Conservation (phyloP, 208 protist species). For the Acanthamoeba lenticulata region DNA sequence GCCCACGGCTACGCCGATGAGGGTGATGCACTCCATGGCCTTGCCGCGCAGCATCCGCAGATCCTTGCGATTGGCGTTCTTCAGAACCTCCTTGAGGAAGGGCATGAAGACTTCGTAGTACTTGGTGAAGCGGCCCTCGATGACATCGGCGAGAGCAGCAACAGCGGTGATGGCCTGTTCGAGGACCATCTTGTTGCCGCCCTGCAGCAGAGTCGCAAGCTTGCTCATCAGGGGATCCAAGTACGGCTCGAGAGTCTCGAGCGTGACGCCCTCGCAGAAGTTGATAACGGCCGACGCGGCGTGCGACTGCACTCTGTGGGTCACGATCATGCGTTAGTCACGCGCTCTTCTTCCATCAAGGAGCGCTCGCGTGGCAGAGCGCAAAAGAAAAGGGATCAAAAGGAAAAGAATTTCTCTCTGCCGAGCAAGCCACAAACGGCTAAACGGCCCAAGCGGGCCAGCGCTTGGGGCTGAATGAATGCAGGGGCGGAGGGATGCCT, state of each 20-base stretch:
- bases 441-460: no score
- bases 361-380: no score
- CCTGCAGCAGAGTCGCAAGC: slow-evolving; percentile 77
- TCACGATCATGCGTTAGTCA: not conserved
- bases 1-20: slow-evolving; percentile 90
- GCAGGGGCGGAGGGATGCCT: slow-evolving; percentile 18
- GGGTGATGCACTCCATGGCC: slow-evolving; percentile 90
- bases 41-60: slow-evolving; percentile 86
- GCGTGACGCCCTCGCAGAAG: slow-evolving; percentile 85
- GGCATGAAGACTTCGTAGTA: slow-evolving; percentile 91
- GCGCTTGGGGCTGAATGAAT: not conserved
- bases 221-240: slow-evolving; percentile 74
- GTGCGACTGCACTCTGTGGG: slow-evolving; percentile 81
- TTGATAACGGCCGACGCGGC: slow-evolving; percentile 89
- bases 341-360: not conserved
- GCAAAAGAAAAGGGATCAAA: not conserved
- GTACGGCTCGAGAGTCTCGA: slow-evolving; percentile 74
- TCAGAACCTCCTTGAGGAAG: slow-evolving; percentile 87
- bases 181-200: slow-evolving; percentile 76
- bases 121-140: slow-evolving; percentile 81
- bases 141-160: slow-evolving; percentile 86
- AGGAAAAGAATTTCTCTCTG: slow-evolving; percentile 17
- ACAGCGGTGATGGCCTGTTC: slow-evolving; percentile 91
- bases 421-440: not conserved
- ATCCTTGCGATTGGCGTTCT: slow-evolving; percentile 70